A percentile compares a stretch with the other conserved stretches of the same genome.
Conservation (phyloP, 495 filamentous ascomycete species). For the Tetracladium setigerum region DNA sequence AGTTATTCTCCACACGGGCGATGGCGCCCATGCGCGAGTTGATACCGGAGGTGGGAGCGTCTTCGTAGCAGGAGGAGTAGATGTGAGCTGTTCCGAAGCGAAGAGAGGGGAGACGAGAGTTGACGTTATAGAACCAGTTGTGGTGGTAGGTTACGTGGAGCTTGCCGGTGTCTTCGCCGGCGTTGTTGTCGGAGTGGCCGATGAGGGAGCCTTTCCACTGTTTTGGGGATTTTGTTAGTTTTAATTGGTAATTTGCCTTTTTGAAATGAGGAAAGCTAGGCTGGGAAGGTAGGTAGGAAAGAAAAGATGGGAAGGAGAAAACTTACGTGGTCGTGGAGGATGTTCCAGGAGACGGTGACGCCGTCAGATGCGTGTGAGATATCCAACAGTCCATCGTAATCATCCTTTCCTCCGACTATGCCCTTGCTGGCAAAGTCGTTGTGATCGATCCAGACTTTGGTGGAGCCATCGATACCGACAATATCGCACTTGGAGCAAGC, state of each 20-base stretch:
- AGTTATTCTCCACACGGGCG: conserved; percentile 52
- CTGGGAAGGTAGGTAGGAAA: too few species aligned
- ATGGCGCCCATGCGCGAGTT: conserved; percentile 63
- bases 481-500: conserved; percentile 56
- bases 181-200: conserved; percentile 40
- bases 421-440: conserved; percentile 52
- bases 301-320: too few species aligned
- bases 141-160: conserved; percentile 44
- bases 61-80: conserved; percentile 30
- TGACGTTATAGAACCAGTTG: conserved; percentile 50
- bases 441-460: conserved; percentile 65
- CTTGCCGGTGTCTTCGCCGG: conserved; percentile 34
- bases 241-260: too few species aligned
- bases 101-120: conserved; percentile 44
- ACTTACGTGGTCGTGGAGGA: conserved; percentile 40
- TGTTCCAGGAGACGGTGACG: conserved; percentile 40
- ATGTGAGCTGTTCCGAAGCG: conserved; percentile 46
- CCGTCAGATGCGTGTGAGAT: conserved; percentile 46
- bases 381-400: conserved; percentile 62
- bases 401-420: conserved; percentile 49
- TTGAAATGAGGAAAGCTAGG: too few species aligned
- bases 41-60: conserved; percentile 44
- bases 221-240: conserved; percentile 24
- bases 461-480: conserved; percentile 46
- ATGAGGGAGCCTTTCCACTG: conserved; percentile 48